Conservation (phyloP, 805 yeast species). For the Citeromyces matritensis region DNA sequence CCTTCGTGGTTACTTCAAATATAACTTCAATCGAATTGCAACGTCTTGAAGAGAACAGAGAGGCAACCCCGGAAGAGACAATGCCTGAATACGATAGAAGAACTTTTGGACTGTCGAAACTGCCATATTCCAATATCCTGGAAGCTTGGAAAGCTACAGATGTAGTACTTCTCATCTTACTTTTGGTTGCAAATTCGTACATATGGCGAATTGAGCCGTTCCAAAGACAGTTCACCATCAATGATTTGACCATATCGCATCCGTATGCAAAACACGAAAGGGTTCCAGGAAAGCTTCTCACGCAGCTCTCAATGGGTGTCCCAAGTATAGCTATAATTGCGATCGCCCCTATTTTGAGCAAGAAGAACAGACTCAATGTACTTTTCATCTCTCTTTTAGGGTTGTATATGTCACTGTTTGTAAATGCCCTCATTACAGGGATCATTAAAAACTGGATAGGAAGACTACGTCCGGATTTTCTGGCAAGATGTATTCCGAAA, state of each 20-base stretch:
- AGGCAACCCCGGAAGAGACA: too few relatives aligned
- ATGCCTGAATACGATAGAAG: conserved; percentile 10
- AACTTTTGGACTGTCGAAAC: conserved; percentile 8
- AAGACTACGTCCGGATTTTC: conserved; percentile 82
- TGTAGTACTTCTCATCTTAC: conserved; percentile 7
- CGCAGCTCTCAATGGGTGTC: conserved; percentile 33
- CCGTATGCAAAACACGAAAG: conserved; percentile 69
- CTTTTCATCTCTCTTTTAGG: conserved; percentile 58
- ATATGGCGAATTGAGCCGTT: conserved; percentile 36
- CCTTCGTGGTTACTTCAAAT: too few relatives aligned
- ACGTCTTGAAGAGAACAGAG: too few relatives aligned
- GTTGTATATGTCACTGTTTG: conserved; percentile 37
- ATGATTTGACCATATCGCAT: conserved; percentile 66
- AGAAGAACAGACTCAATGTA: conserved; percentile 39
- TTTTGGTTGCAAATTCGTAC: conserved; percentile 5
- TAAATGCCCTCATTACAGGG: conserved; percentile 55
- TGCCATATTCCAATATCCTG: conserved; percentile 7
- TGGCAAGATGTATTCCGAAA: conserved; percentile 70
- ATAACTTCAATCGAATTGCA: too few relatives aligned
- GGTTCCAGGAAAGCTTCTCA: conserved; percentile 40
- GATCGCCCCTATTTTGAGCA: conserved; percentile 19
- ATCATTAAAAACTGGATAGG: conserved; percentile 75
- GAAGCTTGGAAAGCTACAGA: conserved; percentile 11
- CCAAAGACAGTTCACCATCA: conserved; percentile 62
- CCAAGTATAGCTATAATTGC: conserved; percentile 28